Base-by-base conservation (phyloP, 345 rosid genomes). In the Rhizophora mangle region DNA sequence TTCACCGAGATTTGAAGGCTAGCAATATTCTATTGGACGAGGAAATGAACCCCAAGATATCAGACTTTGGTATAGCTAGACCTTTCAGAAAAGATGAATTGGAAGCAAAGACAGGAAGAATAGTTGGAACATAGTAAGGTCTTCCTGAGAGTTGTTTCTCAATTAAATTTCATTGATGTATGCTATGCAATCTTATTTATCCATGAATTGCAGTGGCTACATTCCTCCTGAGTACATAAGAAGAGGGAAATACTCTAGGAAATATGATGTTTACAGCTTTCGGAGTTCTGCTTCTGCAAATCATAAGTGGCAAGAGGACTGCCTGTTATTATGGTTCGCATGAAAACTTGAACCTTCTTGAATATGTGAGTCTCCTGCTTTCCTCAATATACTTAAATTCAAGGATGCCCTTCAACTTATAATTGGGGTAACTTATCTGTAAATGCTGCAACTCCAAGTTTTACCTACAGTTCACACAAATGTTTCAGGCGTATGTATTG, bases 231-330 rank as follows among this genome's bases (percentile, higher is more conserved):
- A 86, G 70, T 86, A 83, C 30, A 83, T 75, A 20, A 74, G 34
- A 47, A 79, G 61, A 7, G 87, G 89, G 4, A 69, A 63, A 29
- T 85, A 85, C 63, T 82, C 87, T 11, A 76, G 68, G 71, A 86
- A 86, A 49, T 80, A 72, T n/a, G 87, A 85, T 6, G 79, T 85
- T 51, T 85, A 78, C 51, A 85, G 87, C 76, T 85, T 85, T 83
- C 5, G 87, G 89, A 64, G 83, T 85, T 60, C 62, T 85, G 3
- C 81, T 85, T 39, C 67, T 85, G 65, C 89, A 85, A 61, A 81
- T 83, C 55, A 74, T 85, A 29, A 75, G 87, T 60, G 80, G 89
- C 60, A 79, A 67, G 84, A 85, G 67, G 53, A 83, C 43, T 31
- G 29, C 51, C 24, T 58, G 69, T 21, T 61, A 11, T n/a, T 80